phyloP scores from a whole-genome alignment of 345 rosid genomes.

The Salix purpurea region DNA sequence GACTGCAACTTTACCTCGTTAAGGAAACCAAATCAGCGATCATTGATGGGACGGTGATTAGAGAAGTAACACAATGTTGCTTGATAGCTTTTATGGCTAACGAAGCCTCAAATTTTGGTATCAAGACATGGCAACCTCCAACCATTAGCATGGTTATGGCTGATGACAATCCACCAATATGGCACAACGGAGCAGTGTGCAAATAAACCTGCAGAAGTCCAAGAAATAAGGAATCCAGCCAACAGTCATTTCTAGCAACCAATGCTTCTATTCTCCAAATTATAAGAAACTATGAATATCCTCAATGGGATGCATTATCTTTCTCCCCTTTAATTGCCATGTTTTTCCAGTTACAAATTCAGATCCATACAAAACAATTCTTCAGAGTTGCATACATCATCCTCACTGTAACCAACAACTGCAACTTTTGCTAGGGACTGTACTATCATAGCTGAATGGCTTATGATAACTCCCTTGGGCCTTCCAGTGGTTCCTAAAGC shows the following conservation, averaged over 20 bases:
- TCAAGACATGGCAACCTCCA: conserved; percentile 71
- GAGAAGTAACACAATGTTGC: conserved; percentile 57
- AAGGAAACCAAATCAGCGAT: conserved; percentile 57
- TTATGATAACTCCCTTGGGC: conserved; percentile 76
- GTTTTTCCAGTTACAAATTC: not conserved
- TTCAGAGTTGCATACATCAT: conserved; percentile 56
- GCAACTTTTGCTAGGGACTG: conserved; percentile 87
- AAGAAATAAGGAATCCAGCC: conserved; percentile 8
- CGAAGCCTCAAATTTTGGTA: conserved; percentile 68
- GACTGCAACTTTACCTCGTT: conserved; percentile 40
- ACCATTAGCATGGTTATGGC: conserved; percentile 88
- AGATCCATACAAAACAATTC: not conserved
- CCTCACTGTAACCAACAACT: conserved; percentile 67
- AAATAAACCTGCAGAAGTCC: conserved; percentile 63
- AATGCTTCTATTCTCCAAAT: not conserved
- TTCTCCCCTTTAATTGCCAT: not conserved
- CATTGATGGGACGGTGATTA: conserved; percentile 78
- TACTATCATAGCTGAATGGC: conserved; percentile 65
- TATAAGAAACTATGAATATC: conserved; percentile 1
- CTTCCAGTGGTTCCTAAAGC: conserved; percentile 75
- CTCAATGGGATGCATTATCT: conserved; percentile 1
- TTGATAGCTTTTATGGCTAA: conserved; percentile 52
- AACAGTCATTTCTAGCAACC: not conserved
- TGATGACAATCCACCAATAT: conserved; percentile 83
- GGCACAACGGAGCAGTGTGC: conserved; percentile 79